These are phyloP conservation scores for Aspergillus tamarii DNA, from an alignment of 2,329 filamentous ascomycete genomes.

Conservation along the genomic window DNA sequence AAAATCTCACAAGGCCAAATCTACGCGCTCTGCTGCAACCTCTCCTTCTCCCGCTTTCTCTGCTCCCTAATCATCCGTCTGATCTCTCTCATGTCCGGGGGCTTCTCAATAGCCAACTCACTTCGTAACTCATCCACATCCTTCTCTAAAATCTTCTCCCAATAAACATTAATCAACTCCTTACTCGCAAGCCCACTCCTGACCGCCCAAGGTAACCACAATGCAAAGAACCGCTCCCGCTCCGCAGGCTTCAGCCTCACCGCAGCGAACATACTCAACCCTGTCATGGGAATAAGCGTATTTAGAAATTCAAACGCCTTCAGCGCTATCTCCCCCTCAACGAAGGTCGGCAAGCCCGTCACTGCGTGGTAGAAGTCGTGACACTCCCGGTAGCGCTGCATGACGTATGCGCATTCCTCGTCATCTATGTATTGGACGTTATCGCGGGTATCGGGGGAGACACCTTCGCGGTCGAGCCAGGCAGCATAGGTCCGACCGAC, in stretches of 20 bases:
- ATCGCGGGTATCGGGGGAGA: constrained; percentile 85
- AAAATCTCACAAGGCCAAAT: background rate
- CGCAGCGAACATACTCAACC: constrained; percentile 75
- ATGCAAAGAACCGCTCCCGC: constrained; percentile 64
- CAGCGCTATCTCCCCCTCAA: constrained; percentile 96
- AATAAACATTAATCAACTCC: constrained; percentile 94
- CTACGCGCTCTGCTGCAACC: constrained; percentile 24
- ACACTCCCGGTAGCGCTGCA: constrained; percentile 96
- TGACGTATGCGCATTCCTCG: constrained; percentile 94
- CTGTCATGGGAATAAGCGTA: constrained; percentile 93
- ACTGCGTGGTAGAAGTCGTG: constrained; percentile 98
- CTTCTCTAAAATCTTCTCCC: constrained; percentile 90
- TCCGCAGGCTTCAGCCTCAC: constrained; percentile 66
- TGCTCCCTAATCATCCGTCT: constrained; percentile 71
- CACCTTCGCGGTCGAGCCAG: constrained; percentile 94
- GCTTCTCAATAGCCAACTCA: constrained; percentile 81
- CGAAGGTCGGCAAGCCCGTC: constrained; percentile 83
- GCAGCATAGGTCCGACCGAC: constrained; percentile 81
- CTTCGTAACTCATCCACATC: constrained; percentile 75
- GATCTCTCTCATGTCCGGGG: constrained; percentile 81
- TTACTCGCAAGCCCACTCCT: constrained; percentile 75
- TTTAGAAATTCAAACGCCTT: constrained; percentile 98
- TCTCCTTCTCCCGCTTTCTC: constrained; percentile 66
- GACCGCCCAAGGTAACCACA: constrained; percentile 84
- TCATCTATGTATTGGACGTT: constrained; percentile 89